Conservation (phyloP, 176 grass and related monocot genomes). For the Eremochloa ophiuroides region DNA sequence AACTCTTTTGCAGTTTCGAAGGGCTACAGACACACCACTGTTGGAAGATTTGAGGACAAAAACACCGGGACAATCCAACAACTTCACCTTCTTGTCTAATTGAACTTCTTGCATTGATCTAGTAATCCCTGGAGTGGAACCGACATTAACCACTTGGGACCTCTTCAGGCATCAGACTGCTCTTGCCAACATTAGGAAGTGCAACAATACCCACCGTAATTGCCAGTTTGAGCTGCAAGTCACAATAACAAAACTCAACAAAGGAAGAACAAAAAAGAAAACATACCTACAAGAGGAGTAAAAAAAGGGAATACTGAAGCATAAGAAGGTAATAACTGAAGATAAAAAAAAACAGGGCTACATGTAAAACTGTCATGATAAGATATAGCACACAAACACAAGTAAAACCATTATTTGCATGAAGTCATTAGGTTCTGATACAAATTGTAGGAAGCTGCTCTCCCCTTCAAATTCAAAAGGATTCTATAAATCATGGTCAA, state of each 20-base stretch:
- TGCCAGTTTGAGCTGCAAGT: constrained; percentile 74
- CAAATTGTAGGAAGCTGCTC: background rate
- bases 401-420: background rate
- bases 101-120: constrained; percentile 97
- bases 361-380: background rate
- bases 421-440: background rate
- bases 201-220: constrained; percentile 95
- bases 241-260: background rate
- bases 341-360: background rate
- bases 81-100: constrained; percentile 92
- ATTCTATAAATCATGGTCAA: background rate
- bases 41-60: constrained; percentile 77
- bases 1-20: constrained; percentile 89
- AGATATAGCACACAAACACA: background rate
- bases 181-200: constrained; percentile 98
- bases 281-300: background rate
- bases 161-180: constrained; percentile 96
- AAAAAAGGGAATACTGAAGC: background rate
- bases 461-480: background rate
- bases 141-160: constrained; percentile 81
- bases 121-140: constrained; percentile 87
- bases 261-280: background rate
- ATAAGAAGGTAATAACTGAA: background rate
- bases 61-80: constrained; percentile 93
- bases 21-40: constrained; percentile 57